These are phyloP conservation scores for barley (Hordeum vulgare) DNA, from an alignment of 176 grass and related monocot genomes.

Conservation along the genomic window MorexV3_pseudomolecules_assembly NC_058522.1:165767133-165767632, in stretches of 20 bases:
- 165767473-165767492: neutral
- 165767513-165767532: neutral
- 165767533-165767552: neutral
- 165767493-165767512: neutral
- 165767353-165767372: neutral
- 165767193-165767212: neutral
- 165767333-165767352: neutral
- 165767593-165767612: no score
- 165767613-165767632: no score
- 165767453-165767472: slow-evolving; percentile 1
- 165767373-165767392: neutral
- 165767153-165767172: neutral
- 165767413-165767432: neutral
- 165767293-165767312: neutral
- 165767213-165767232: neutral
- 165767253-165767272: neutral
- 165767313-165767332: neutral
- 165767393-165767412: neutral
- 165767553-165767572: neutral
- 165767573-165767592: neutral
- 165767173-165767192: neutral
- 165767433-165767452: neutral
- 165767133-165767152: neutral
- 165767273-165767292: neutral
- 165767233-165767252: neutral